Evolutionary conservation across 1,284 basidiomycete genomes (phyloP).

Genomic region (Baeospora myosura): DNA sequence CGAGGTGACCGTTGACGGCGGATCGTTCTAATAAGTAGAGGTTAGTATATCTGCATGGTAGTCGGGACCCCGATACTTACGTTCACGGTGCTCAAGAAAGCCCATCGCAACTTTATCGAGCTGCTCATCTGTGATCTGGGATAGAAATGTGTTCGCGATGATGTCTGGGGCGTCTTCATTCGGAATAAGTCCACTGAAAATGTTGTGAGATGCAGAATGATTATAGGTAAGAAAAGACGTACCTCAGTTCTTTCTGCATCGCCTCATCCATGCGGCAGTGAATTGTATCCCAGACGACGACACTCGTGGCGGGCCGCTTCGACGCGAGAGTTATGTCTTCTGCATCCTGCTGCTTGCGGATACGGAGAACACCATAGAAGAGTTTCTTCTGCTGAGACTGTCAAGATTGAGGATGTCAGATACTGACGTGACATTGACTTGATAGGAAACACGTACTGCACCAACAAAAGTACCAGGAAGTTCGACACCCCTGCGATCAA

Average conservation of each 20-base stretch:
- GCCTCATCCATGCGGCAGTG: conserved; percentile 23
- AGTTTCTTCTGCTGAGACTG: conserved; percentile 18
- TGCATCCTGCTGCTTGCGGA: conserved; percentile 19
- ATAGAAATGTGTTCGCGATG: conserved; percentile 23
- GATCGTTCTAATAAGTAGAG: conserved; percentile 16
- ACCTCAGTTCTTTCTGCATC: conserved; percentile 16
- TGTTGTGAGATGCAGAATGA: conserved; percentile 8
- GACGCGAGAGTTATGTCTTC: conserved; percentile 6
- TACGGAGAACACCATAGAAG: conserved; percentile 17
- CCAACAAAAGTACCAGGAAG: conserved; percentile 18
- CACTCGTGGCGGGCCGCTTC: conserved; percentile 13
- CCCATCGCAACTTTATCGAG: conserved; percentile 15
- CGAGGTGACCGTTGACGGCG: conserved; percentile 21
- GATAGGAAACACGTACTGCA: conserved; percentile 14
- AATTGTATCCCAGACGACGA: conserved; percentile 20
- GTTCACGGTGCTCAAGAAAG: conserved; percentile 21
- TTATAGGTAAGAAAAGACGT: conserved; percentile 13
- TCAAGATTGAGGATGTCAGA: no score
- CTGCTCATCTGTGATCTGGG: conserved; percentile 18
- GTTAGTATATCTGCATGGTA: no score
- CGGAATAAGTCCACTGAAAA: conserved; percentile 3
- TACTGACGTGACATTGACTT: background rate
- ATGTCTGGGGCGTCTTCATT: conserved; percentile 23
- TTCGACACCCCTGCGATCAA: conserved; percentile 8
- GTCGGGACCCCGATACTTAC: no score